These are phyloP conservation scores for Vitis hybrid DNA, from an alignment of 177 flowering plant genomes.

Conservation along the genomic window DNA sequence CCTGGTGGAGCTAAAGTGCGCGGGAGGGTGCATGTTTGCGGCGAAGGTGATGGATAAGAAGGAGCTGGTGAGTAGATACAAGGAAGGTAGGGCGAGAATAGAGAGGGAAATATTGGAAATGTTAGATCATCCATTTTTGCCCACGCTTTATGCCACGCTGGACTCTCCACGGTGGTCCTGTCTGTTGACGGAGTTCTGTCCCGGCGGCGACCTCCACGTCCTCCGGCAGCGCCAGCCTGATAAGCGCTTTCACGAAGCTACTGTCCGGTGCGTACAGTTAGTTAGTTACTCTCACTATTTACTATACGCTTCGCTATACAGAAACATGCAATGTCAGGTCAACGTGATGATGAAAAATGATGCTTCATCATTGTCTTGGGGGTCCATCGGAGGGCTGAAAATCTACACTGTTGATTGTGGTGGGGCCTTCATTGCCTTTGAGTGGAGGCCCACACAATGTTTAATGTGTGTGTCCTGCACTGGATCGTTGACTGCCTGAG, in stretches of 20 bases:
- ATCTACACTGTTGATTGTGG: background rate
- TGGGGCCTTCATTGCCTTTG: background rate
- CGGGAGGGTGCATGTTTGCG: conserved; percentile 36
- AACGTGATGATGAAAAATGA: background rate
- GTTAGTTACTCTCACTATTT: background rate
- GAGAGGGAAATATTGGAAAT: conserved; percentile 45
- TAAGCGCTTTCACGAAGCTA: conserved; percentile 38
- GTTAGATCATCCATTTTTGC: conserved; percentile 58
- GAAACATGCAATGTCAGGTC: too few relatives aligned
- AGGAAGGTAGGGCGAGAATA: conserved; percentile 37
- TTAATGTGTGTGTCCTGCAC: background rate
- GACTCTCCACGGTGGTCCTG: conserved; percentile 45
- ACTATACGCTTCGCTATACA: too few relatives aligned
- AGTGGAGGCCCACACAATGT: too few relatives aligned
- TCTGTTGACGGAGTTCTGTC: conserved; percentile 55
- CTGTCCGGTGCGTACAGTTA: conserved; percentile 35
- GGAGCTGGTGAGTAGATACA: conserved; percentile 35
- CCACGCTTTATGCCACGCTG: conserved; percentile 42
- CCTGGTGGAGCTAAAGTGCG: conserved; percentile 37
- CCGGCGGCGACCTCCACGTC: conserved; percentile 59
- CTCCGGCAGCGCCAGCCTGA: conserved; percentile 49
- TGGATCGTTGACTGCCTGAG: background rate
- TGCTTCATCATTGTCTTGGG: background rate
- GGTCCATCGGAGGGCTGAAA: background rate
- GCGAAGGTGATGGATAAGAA: conserved; percentile 58